These are phyloP conservation scores for Syncephalastrum monosporum DNA, from an alignment of 371 early-diverging fungal genomes.

Conservation along the genomic window DNA sequence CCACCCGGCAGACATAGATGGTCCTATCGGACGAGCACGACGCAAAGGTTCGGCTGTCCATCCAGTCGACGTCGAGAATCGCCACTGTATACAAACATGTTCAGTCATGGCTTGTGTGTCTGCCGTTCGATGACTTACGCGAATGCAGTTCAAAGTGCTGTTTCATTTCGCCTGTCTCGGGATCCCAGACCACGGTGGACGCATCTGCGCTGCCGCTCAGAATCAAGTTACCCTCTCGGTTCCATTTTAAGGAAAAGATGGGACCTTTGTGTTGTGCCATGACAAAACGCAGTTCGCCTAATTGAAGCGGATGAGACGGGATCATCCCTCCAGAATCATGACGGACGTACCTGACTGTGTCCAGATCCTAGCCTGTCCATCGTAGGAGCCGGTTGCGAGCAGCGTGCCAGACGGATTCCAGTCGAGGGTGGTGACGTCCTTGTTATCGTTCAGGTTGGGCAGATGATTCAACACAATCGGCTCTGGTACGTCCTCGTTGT, in stretches of 20 bases:
- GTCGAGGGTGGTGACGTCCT: slow-evolving; percentile 82
- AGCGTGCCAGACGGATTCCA: slow-evolving; percentile 89
- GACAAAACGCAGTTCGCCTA: slow-evolving; percentile 66
- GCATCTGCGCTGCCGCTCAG: slow-evolving; percentile 83
- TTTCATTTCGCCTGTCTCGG: slow-evolving; percentile 69
- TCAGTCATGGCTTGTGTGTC: too few species aligned
- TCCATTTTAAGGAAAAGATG: slow-evolving; percentile 89
- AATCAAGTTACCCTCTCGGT: slow-evolving; percentile 74
- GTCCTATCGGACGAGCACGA: slow-evolving; percentile 85
- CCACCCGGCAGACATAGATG: slow-evolving; percentile 80
- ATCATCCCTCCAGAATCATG: not conserved
- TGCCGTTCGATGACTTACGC: slow-evolving; percentile 39
- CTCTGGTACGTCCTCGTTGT: slow-evolving; percentile 24
- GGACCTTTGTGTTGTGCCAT: slow-evolving; percentile 81
- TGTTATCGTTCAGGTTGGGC: slow-evolving; percentile 50
- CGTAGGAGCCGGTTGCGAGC: slow-evolving; percentile 91
- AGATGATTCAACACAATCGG: slow-evolving; percentile 63
- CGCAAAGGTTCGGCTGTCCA: slow-evolving; percentile 88
- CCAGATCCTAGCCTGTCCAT: slow-evolving; percentile 90
- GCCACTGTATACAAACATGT: slow-evolving; percentile 37
- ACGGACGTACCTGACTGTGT: slow-evolving; percentile 47
- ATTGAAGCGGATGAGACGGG: not conserved
- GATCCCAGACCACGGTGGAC: slow-evolving; percentile 86
- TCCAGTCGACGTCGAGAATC: slow-evolving; percentile 93
- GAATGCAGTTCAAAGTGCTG: slow-evolving; percentile 80